Evolutionary conservation across 495 filamentous ascomycete genomes (phyloP).

Genomic region (Chaetomium cochliodes): DNA sequence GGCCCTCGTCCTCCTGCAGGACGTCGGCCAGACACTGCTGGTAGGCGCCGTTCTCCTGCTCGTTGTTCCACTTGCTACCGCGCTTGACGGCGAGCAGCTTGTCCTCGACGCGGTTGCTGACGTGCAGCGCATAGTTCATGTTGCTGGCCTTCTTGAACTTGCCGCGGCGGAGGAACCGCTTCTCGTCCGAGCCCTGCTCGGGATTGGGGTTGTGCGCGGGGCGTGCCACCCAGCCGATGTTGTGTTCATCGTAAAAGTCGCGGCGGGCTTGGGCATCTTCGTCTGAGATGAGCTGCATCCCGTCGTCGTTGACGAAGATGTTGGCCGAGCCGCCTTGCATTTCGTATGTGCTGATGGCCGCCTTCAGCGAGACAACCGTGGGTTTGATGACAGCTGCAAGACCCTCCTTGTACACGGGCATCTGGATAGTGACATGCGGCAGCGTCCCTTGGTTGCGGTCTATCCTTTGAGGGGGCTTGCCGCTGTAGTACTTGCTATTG

Average conservation of each 20-base stretch:
- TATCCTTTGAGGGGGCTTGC: slow-evolving; percentile 57
- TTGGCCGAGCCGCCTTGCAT: slow-evolving; percentile 77
- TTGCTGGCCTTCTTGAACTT: slow-evolving; percentile 79
- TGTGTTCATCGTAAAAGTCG: slow-evolving; percentile 67
- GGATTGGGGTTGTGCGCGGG: slow-evolving; percentile 54
- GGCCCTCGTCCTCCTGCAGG: slow-evolving; percentile 59
- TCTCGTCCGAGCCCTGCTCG: slow-evolving; percentile 45
- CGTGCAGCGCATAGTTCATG: slow-evolving; percentile 78
- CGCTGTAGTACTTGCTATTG: slow-evolving; percentile 70
- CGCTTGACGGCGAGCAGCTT: slow-evolving; percentile 58
- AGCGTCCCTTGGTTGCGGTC: slow-evolving; percentile 60
- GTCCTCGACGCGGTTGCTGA: slow-evolving; percentile 61
- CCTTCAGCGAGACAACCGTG: slow-evolving; percentile 67
- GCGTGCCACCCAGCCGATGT: slow-evolving; percentile 77
- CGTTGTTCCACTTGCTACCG: slow-evolving; percentile 47
- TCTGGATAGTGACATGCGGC: slow-evolving; percentile 69
- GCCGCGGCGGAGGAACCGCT: slow-evolving; percentile 62
- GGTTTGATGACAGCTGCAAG: slow-evolving; percentile 63
- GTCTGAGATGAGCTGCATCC: slow-evolving; percentile 66
- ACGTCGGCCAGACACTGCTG: slow-evolving; percentile 65
- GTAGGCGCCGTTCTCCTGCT: slow-evolving; percentile 62
- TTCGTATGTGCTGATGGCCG: slow-evolving; percentile 75
- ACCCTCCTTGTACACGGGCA: slow-evolving; percentile 75
- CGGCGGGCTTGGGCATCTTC: slow-evolving; percentile 65
- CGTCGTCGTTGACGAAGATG: slow-evolving; percentile 79